A percentile compares a stretch with the other conserved stretches of the same genome.
Conservation (phyloP, 2,329 filamentous ascomycete genomes). For the Dactylellina sp. region DNA sequence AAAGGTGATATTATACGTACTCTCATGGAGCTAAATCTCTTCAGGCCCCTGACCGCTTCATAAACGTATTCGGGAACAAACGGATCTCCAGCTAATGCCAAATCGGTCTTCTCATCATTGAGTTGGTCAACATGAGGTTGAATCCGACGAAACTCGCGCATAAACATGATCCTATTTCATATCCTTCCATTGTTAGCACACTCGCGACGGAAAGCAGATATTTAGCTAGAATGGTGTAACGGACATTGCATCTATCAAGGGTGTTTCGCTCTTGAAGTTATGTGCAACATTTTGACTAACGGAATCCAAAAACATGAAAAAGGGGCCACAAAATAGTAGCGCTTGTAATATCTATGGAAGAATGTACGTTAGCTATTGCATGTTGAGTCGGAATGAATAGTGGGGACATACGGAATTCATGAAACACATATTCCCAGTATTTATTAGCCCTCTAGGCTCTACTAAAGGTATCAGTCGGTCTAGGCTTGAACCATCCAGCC, state of each 20-base stretch:
- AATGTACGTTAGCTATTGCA: neutral
- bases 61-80: conserved; percentile 97
- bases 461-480: conserved; percentile 80
- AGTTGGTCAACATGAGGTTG: conserved; percentile 74
- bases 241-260: conserved; percentile 91
- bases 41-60: conserved; percentile 85
- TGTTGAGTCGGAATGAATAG: neutral
- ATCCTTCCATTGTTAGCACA: conserved; percentile 48
- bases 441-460: conserved; percentile 91
- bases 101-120: conserved; percentile 81
- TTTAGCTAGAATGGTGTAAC: conserved; percentile 62
- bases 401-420: conserved; percentile 86
- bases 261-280: conserved; percentile 95
- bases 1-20: conserved; percentile 67
- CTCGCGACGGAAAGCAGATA: neutral
- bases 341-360: conserved; percentile 88
- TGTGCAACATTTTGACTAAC: conserved; percentile 84
- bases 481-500: conserved; percentile 64
- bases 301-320: conserved; percentile 92
- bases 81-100: conserved; percentile 89
- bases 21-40: conserved; percentile 91
- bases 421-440: conserved; percentile 99
- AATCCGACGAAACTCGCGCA: conserved; percentile 81
- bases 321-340: conserved; percentile 90
- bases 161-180: conserved; percentile 83